Evolutionary conservation across 2,329 filamentous ascomycete species (phyloP).

Genomic region (Fusarium zealandicum): DNA sequence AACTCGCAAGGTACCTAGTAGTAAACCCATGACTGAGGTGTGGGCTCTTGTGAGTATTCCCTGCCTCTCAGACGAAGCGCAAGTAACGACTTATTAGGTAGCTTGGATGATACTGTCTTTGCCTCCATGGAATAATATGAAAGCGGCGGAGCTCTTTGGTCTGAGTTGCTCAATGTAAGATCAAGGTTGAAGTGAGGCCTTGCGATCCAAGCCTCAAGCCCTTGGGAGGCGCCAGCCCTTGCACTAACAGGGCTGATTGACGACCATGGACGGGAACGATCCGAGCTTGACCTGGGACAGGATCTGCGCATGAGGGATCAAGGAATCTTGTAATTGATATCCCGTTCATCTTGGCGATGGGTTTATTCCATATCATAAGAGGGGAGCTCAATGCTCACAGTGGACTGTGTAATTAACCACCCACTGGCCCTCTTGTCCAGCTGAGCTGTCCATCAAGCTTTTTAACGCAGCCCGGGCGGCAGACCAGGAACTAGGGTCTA

Average conservation of each 20-base stretch:
- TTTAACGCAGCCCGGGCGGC: conserved; percentile 9
- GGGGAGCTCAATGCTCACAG: too few relatives aligned
- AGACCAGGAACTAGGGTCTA: conserved; percentile 19
- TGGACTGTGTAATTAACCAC: too few relatives aligned
- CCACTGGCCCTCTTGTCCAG: too few relatives aligned
- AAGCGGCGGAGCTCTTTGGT: background rate
- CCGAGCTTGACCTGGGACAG: background rate
- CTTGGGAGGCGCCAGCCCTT: conserved; percentile 4
- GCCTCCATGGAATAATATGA: background rate
- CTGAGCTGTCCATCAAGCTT: conserved; percentile 2
- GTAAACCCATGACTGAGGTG: too few relatives aligned
- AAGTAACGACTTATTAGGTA: too few relatives aligned
- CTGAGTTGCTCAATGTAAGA: background rate
- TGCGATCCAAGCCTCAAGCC: background rate
- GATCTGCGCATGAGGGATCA: background rate
- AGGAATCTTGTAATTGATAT: too few relatives aligned
- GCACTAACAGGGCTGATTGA: conserved; percentile 1
- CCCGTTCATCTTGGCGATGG: too few relatives aligned
- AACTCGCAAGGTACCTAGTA: too few relatives aligned
- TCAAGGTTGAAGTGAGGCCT: background rate
- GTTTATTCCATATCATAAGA: too few relatives aligned
- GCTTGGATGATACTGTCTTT: background rate
- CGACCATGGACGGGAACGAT: background rate
- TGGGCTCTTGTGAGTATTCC: too few relatives aligned
- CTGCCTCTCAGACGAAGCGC: too few relatives aligned